phyloP scores from a whole-genome alignment of 2,329 filamentous ascomycete genomes.

The Herpotrichia juniperi region DNA sequence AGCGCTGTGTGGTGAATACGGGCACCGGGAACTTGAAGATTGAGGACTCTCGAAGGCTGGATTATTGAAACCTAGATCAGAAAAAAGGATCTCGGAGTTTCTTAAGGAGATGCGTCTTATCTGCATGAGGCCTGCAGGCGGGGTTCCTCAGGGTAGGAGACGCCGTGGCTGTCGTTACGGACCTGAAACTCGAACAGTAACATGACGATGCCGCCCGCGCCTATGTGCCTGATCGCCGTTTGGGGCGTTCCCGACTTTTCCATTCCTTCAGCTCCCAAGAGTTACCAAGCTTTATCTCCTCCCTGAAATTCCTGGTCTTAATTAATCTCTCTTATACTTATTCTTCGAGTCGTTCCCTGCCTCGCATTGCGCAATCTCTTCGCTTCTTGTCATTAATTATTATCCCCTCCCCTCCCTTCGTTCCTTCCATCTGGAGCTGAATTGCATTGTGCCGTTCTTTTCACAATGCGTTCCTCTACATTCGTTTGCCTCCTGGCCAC shows the following conservation, averaged over 20 bases:
- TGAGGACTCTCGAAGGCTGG: background rate
- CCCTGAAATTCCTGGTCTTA: background rate
- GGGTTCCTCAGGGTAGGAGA: background rate
- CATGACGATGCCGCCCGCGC: slow-evolving; percentile 14
- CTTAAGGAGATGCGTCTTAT: background rate
- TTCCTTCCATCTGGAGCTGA: background rate
- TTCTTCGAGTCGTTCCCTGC: background rate
- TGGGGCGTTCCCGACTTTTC: background rate
- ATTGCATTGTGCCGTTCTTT: background rate
- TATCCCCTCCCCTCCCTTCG: background rate
- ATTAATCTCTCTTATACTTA: background rate
- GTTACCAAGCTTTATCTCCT: background rate
- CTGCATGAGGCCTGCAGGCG: background rate
- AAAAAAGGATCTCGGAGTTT: background rate
- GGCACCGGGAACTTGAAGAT: background rate
- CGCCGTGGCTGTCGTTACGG: background rate
- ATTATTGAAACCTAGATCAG: background rate
- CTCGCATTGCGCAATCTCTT: background rate
- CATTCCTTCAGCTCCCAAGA: background rate
- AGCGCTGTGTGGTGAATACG: background rate
- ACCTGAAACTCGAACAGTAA: slow-evolving; percentile 22
- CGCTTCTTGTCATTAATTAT: background rate
- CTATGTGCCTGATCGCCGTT: slow-evolving; percentile 19
- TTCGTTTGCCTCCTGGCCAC: slow-evolving; percentile 1
- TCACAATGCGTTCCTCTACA: slow-evolving; percentile 9